Evolutionary conservation across 2,329 filamentous ascomycete species (phyloP).

Genomic region (Alternaria arbusti): DNA sequence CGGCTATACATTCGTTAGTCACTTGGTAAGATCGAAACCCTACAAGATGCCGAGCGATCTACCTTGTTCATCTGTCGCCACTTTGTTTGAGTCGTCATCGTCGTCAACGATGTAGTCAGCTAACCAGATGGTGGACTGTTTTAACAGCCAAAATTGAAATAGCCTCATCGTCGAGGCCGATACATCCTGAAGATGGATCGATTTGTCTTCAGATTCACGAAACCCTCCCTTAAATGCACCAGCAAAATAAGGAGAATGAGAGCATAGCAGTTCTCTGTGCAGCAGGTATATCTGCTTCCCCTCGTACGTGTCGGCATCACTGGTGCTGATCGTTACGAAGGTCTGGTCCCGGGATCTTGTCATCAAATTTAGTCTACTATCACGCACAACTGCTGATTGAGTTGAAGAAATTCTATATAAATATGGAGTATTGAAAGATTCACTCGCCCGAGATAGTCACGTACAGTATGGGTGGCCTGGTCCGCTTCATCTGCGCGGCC

Average conservation of each 20-base stretch:
- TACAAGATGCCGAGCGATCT: too few species aligned
- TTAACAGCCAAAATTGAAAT: background rate
- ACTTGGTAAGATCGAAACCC: too few species aligned
- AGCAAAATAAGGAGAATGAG: background rate
- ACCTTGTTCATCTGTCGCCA: too few species aligned
- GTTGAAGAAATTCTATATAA: too few species aligned
- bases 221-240: rapidly evolving
- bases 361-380: background rate
- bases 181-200: background rate
- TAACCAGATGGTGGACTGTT: background rate
- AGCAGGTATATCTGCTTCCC: background rate
- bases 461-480: background rate
- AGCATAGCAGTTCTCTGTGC: background rate
- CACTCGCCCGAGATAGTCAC: background rate
- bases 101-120: too few species aligned
- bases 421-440: background rate
- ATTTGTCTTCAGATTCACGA: background rate
- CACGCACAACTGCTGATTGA: background rate
- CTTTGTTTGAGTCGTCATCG: too few species aligned
- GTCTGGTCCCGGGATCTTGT: background rate
- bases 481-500: background rate
- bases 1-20: too few species aligned
- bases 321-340: background rate
- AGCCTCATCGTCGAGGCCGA: background rate
- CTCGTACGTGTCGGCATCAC: too few species aligned